phyloP scores from a whole-genome alignment of 257 asterid genomes.

The Gentiana straminea region DNA sequence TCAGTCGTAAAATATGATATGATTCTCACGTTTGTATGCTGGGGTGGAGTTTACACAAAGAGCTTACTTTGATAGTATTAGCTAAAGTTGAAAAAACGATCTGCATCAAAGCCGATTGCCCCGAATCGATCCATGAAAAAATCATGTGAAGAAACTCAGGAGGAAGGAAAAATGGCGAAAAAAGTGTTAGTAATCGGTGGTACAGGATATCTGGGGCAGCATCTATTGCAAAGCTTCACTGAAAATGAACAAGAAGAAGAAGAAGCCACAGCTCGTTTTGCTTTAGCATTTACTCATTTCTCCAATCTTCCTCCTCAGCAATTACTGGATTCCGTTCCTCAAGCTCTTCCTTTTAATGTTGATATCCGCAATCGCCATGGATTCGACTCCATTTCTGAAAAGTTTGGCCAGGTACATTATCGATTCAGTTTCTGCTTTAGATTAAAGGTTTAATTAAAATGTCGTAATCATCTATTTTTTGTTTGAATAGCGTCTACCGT shows the following conservation, averaged over 20 bases:
- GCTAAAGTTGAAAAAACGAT: neutral
- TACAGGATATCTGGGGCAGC: slow-evolving; percentile 94
- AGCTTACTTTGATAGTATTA: neutral
- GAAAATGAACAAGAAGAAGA: slow-evolving; percentile 10
- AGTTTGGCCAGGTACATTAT: slow-evolving; percentile 60
- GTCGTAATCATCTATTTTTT: too few species aligned
- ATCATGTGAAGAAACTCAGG: neutral
- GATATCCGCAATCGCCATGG: slow-evolving; percentile 61
- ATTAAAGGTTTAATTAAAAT: too few species aligned
- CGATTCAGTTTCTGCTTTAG: too few species aligned
- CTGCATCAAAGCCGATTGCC: neutral
- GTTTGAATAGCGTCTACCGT: too few species aligned
- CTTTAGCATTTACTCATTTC: slow-evolving; percentile 60
- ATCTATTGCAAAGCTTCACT: slow-evolving; percentile 48
- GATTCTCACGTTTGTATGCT: too few species aligned
- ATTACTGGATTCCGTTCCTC: slow-evolving; percentile 52
- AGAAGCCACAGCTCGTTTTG: slow-evolving; percentile 8
- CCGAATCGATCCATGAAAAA: neutral
- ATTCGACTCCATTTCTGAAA: slow-evolving; percentile 34
- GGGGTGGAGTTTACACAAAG: neutral
- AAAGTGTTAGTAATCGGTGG: slow-evolving; percentile 72
- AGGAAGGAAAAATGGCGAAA: slow-evolving; percentile 27
- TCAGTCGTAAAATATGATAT: too few species aligned
- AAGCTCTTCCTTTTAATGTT: slow-evolving; percentile 48
- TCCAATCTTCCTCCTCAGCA: slow-evolving; percentile 48